Evolutionary conservation across 768 basidiomycete species (phyloP), one percentile per base, ranked within the genome.

Genomic region (Podaxis mareebaensis): DNA sequence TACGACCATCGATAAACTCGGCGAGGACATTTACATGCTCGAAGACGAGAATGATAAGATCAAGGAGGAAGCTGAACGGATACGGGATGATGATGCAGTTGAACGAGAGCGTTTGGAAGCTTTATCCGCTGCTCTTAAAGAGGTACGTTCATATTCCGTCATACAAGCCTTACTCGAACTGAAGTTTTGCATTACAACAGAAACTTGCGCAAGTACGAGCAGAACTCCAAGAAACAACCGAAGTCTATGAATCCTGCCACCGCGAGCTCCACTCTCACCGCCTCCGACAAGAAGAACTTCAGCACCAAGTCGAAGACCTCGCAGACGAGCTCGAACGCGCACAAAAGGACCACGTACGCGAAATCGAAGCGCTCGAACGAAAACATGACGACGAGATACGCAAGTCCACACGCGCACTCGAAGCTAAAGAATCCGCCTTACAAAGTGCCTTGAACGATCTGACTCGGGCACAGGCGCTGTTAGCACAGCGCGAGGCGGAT

Each of bases 1-100:
- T 67, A 78, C 84, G 48, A 90, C 95, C 48, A 87, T 96, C 24
- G 89, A 95, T 70, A 86, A 83, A 64, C 84, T 96, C 51, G 86
- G 92, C 4, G 88, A 92, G 64, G 86, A 88, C 59, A 84, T 97
- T 8, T 95, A 91, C 73, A 78, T 86, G 49, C 83, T 96, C 1
- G 96, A 99, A 71, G 93, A 96, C 64, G 91, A 95, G 70, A 85
- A 88, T 58, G 67, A 67, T 26, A 54, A 63, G 22, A 63, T 63
- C 57, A 65, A 65, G 59, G 64, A 65, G 11, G 67, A 67, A 8
- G 44, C 63, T 10, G 64, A 67, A 10, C 40, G 67, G 8, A 65
- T 86, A 42, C 83, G 86, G 57, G 90, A 94, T 63, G 92, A 94
- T n/a, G 87, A 89, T 52, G 79, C 74, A 8, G 82, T 83, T n/a